A percentile compares a stretch with the other conserved stretches of the same genome.
These are phyloP conservation scores for Euclidium syriacum DNA, from an alignment of 345 rosid species.

Conservation along the genomic window DNA sequence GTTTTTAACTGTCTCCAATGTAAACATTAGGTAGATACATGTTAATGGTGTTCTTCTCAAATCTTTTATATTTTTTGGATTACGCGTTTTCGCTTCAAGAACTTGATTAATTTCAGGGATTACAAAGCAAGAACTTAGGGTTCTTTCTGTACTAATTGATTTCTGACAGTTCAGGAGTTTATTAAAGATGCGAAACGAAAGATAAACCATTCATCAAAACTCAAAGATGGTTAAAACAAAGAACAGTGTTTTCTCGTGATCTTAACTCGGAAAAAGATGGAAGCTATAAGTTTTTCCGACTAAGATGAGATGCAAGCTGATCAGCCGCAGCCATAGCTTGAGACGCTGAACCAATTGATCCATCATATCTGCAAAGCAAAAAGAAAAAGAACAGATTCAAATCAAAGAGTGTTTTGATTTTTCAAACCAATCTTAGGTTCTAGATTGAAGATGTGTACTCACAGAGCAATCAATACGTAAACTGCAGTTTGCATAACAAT, in stretches of 20 bases:
- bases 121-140: background rate
- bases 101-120: background rate
- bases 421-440: background rate
- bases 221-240: background rate
- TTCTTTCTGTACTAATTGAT: background rate
- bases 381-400: background rate
- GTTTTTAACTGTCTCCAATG: background rate
- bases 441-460: slow-evolving; percentile 19
- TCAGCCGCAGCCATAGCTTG: slow-evolving; percentile 67
- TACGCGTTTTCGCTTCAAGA: background rate
- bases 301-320: slow-evolving; percentile 51
- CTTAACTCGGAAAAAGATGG: background rate
- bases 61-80: too few species aligned
- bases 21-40: background rate
- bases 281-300: slow-evolving; percentile 35
- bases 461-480: slow-evolving; percentile 68
- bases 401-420: background rate
- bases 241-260: background rate
- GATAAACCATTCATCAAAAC: background rate
- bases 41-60: background rate
- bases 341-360: slow-evolving; percentile 68
- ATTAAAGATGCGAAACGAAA: background rate
- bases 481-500: slow-evolving; percentile 66
- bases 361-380: slow-evolving; percentile 72
- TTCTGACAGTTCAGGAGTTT: background rate